Base-by-base conservation (phyloP, 352 stramenopile species). In the Phytophthora ramorum region DNA sequence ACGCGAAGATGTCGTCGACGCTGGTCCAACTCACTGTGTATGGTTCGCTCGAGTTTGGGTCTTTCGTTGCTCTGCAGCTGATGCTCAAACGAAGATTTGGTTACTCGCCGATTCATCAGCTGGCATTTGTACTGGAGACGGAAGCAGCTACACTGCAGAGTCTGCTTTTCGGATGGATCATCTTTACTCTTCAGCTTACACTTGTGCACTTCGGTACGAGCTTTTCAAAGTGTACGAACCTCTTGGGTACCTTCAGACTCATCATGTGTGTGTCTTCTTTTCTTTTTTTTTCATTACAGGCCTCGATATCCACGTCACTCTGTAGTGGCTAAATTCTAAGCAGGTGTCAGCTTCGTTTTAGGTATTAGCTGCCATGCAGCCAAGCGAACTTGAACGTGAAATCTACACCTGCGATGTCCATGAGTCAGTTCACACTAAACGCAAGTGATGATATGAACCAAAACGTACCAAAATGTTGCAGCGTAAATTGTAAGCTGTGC, bases 41-140 rank as follows among this genome's bases (percentile, higher is more conserved):
- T 20, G 35, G 26, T 1, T 37, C 16, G 5, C 45, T 63, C 7
- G 62, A 75, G 34, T 40, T 58, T 45, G 44, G 22, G 7, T 53
- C 32, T 4, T 65, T 70, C 12, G 6, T 69, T 6, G 58, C n/a
- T 6, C 24, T 69, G 16, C 28, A 55, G 24, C 3, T 61, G 7
- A 24, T 58, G 7, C 35, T 75, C n/a, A 53, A 65, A 38, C 16
- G 46, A 4, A 55, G 41, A 26, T 73, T 80, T n/a, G 58, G 44
- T 4, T 69, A 66, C 32, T 62, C 58, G 2, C 50, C 61, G 13
- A 16, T 73, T 4, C 68, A 74, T 30, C 51, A 69, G 19, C 47
- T 83, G 9, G 75, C 63, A 1, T 80, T 83, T 45, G 71, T 83
- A 28, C 56, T 83, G 2, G 68, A 83, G 52, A 73, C 38, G 4